phyloP scores from a whole-genome alignment of 2,329 filamentous ascomycete species.

The Meredithiella fracta region DNA sequence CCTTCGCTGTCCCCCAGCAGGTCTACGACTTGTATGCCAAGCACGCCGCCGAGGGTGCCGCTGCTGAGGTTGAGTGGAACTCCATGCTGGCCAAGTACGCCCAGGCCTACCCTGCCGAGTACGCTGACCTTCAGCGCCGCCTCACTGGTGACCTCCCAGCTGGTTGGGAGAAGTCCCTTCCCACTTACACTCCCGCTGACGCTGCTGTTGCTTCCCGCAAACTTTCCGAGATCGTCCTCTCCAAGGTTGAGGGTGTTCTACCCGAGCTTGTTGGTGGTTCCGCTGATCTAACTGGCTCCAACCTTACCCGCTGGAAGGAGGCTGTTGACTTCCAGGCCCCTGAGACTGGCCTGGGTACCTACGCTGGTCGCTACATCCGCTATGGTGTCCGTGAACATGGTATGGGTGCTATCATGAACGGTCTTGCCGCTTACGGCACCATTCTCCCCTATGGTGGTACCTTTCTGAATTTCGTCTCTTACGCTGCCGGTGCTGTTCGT shows the following conservation, averaged over 20 bases:
- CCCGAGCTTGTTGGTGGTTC: conserved; percentile 93
- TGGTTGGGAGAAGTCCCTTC: conserved; percentile 89
- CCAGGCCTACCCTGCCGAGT: conserved; percentile 59
- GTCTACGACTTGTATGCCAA: conserved; percentile 85
- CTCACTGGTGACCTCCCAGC: conserved; percentile 71
- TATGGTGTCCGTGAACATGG: conserved; percentile 85
- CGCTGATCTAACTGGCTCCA: conserved; percentile 93
- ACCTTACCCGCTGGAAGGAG: conserved; percentile 96
- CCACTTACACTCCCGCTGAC: conserved; percentile 77
- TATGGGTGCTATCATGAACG: conserved; percentile 90
- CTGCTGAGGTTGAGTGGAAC: conserved; percentile 89
- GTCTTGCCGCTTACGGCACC: conserved; percentile 86
- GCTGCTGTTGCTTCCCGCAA: conserved; percentile 81
- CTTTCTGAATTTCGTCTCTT: conserved; percentile 99
- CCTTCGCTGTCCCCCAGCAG: conserved; percentile 82
- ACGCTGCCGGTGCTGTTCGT: conserved; percentile 87
- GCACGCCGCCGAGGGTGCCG: conserved; percentile 71
- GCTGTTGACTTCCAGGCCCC: conserved; percentile 96
- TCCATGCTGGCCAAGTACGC: conserved; percentile 77
- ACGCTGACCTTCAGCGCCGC: conserved; percentile 67
- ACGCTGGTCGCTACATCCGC: conserved; percentile 77
- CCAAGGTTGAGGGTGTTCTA: conserved; percentile 65
- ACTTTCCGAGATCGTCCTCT: conserved; percentile 84
- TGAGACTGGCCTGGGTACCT: conserved; percentile 69
- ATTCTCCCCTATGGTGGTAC: conserved; percentile 88